Evolutionary conservation across 306 rosid genomes (phyloP).

Genomic region (Trifolium pratense): DNA sequence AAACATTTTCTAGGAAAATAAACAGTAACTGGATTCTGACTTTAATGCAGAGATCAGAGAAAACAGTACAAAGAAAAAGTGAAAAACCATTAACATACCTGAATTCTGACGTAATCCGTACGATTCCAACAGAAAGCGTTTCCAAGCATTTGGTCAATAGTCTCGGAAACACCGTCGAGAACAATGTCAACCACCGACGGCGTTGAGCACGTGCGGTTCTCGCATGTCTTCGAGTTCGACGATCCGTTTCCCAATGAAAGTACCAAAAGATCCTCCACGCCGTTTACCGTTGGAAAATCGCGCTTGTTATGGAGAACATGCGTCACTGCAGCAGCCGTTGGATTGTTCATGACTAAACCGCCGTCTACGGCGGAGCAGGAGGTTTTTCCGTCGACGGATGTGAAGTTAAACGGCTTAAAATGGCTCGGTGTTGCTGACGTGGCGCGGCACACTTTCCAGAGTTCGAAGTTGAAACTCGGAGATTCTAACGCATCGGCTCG

Average conservation of each 20-base stretch:
- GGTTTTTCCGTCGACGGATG: slow-evolving; percentile 82
- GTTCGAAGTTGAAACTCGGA: slow-evolving; percentile 89
- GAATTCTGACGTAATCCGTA: slow-evolving; percentile 85
- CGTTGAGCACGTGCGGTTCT: slow-evolving; percentile 58
- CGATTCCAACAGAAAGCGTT: slow-evolving; percentile 96
- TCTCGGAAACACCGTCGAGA: slow-evolving; percentile 88
- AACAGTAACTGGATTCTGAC: slow-evolving; percentile 9
- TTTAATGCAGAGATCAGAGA: slow-evolving; percentile 28
- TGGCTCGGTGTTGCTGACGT: slow-evolving; percentile 82
- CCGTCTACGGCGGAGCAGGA: slow-evolving; percentile 89
- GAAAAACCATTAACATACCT: slow-evolving; percentile 52
- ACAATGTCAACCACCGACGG: slow-evolving; percentile 81
- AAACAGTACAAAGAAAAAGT: too few species aligned
- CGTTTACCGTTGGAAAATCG: slow-evolving; percentile 78
- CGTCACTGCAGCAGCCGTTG: slow-evolving; percentile 91
- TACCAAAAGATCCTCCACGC: slow-evolving; percentile 84
- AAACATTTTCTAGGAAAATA: too few species aligned
- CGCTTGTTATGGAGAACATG: slow-evolving; percentile 96
- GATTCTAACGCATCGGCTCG: slow-evolving; percentile 92
- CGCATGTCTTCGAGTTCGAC: slow-evolving; percentile 44
- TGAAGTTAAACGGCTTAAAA: slow-evolving; percentile 77
- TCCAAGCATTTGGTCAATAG: slow-evolving; percentile 92
- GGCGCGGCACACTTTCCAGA: slow-evolving; percentile 95
- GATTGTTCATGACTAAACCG: slow-evolving; percentile 95
- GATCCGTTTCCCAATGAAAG: slow-evolving; percentile 85